phyloP scores from a whole-genome alignment of 768 basidiomycete genomes.

The Holtermannia corniformis region DNA sequence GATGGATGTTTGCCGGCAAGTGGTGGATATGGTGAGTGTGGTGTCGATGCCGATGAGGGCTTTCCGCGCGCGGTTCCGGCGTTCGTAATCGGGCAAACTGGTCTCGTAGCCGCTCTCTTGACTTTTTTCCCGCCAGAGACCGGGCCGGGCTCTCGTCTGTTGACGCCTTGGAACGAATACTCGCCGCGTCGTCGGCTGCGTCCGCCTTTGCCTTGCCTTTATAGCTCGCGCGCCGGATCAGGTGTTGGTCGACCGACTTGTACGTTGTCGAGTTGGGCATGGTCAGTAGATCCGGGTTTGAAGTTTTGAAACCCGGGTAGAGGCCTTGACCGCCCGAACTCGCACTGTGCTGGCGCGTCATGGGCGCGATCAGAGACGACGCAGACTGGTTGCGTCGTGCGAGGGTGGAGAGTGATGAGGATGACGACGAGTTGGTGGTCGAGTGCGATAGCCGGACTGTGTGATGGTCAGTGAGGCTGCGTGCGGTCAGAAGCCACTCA shows the following conservation, averaged over 20 bases:
- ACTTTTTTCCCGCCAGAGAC: too few relatives aligned
- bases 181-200: background rate
- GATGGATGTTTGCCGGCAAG: background rate
- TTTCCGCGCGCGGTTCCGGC: constrained; percentile 1
- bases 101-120: background rate
- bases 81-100: background rate
- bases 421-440: background rate
- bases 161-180: background rate
- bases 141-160: background rate
- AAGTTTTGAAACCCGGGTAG: background rate
- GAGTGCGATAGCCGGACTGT: background rate
- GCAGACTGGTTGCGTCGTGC: background rate
- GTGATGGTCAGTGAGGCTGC: constrained; percentile 10
- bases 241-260: background rate
- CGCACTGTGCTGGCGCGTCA: background rate
- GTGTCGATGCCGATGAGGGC: constrained; percentile 13
- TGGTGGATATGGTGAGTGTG: constrained; percentile 11
- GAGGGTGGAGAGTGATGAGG: constrained; percentile 17
- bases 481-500: constrained; percentile 7
- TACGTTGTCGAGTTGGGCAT: background rate
- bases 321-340: background rate
- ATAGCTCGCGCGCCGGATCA: too few relatives aligned
- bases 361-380: background rate
- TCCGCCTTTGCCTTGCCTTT: too few relatives aligned
- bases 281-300: background rate